Conservation (phyloP, 805 yeast genomes). For the Clavispora santaluciae region DNA sequence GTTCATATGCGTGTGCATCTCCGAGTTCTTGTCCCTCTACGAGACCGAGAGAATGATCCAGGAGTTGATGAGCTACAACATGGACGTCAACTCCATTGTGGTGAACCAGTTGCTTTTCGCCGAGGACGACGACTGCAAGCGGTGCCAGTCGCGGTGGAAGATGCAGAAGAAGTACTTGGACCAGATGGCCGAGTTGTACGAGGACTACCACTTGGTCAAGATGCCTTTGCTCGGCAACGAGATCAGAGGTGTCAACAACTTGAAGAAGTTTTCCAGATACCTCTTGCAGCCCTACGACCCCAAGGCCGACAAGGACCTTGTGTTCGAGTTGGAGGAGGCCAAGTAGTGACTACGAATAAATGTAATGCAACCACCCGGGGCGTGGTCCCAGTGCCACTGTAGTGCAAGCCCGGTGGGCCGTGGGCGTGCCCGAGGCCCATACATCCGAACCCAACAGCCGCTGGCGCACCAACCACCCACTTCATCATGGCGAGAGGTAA, state of each 20-base stretch:
- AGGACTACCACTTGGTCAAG: constrained; percentile 93
- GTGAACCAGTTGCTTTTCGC: constrained; percentile 92
- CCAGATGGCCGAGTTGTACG: constrained; percentile 93
- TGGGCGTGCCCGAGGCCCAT: background rate
- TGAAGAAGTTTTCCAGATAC: constrained; percentile 78
- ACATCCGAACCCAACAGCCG: too few species aligned
- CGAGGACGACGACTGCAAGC: constrained; percentile 75
- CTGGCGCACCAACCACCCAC: too few species aligned
- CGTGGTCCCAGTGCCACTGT: background rate
- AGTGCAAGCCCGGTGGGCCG: background rate
- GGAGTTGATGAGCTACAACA: constrained; percentile 88
- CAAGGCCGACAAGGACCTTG: constrained; percentile 47
- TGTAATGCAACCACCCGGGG: background rate
- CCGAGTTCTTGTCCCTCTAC: constrained; percentile 91
- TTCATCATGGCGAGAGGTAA: constrained; percentile 85
- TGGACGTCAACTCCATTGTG: constrained; percentile 95
- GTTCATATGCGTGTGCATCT: constrained; percentile 92
- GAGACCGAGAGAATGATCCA: constrained; percentile 98
- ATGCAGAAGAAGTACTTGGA: constrained; percentile 94
- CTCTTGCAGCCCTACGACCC: constrained; percentile 76
- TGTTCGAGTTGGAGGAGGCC: constrained; percentile 50
- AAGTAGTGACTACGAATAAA: constrained; percentile 17
- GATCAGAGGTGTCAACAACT: constrained; percentile 86
- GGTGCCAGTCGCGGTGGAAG: constrained; percentile 89
- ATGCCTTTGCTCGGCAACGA: constrained; percentile 94